Evolutionary conservation across 2,329 filamentous ascomycete genomes (phyloP).

Genomic region (Botrytis deweyae): DNA sequence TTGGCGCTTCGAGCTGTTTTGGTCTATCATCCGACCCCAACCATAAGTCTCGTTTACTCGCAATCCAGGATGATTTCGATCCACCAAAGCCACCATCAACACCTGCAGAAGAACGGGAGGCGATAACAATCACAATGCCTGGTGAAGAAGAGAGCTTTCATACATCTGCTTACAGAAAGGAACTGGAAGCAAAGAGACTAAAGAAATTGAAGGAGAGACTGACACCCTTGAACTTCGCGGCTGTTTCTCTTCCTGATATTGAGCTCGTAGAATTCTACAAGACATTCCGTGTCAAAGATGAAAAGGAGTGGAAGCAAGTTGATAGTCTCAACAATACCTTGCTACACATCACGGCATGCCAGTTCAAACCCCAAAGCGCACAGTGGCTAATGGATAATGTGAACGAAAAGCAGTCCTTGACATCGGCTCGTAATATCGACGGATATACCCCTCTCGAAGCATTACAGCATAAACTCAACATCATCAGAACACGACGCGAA

Average conservation of each 20-base stretch:
- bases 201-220: not conserved
- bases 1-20: slow-evolving; percentile 40
- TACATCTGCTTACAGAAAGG: slow-evolving; percentile 20
- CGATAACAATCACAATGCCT: slow-evolving; percentile 18
- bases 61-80: slow-evolving; percentile 31
- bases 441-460: slow-evolving; percentile 41
- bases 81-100: slow-evolving; percentile 17
- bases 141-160: slow-evolving; percentile 14
- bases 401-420: slow-evolving; percentile 23
- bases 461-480: slow-evolving; percentile 34
- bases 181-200: slow-evolving; percentile 24
- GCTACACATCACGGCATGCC: slow-evolving; percentile 27
- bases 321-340: slow-evolving; percentile 26
- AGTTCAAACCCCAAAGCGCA: slow-evolving; percentile 23
- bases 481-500: slow-evolving; percentile 29
- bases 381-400: slow-evolving; percentile 38
- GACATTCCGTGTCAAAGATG: not conserved
- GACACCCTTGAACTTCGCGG: slow-evolving; percentile 19
- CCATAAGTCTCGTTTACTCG: slow-evolving; percentile 34
- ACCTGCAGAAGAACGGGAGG: slow-evolving; percentile 2
- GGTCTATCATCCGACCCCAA: slow-evolving; percentile 33
- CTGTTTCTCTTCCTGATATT: slow-evolving; percentile 23
- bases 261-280: slow-evolving; percentile 28
- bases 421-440: slow-evolving; percentile 35
- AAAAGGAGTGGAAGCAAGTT: slow-evolving; percentile 23